Percentiles rank a stretch among this genome's conserved stretches.
These are phyloP conservation scores for Kodamaea sp. DNA, from an alignment of 1,139 yeast species.

Conservation along the genomic window DNA sequence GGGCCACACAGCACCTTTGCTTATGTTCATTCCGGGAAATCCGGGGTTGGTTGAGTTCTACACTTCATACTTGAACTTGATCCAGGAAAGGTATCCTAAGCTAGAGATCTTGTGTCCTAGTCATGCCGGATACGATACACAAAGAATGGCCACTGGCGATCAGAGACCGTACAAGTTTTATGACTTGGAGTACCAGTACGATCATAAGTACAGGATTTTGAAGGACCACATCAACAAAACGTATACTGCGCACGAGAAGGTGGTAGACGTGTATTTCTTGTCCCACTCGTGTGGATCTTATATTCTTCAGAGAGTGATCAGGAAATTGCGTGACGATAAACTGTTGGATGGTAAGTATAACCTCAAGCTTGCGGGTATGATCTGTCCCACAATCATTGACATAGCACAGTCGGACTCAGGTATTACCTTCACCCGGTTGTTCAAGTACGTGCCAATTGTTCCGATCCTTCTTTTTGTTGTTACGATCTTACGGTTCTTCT, in stretches of 20 bases:
- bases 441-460: constrained; percentile 35
- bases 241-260: constrained; percentile 10
- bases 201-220: constrained; percentile 47
- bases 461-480: constrained; percentile 24
- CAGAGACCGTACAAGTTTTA: constrained; percentile 21
- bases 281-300: constrained; percentile 69
- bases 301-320: constrained; percentile 52
- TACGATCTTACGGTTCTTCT: constrained; percentile 20
- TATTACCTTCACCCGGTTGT: constrained; percentile 29
- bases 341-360: constrained; percentile 19
- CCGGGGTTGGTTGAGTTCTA: constrained; percentile 68
- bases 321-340: constrained; percentile 22
- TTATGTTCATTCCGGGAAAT: constrained; percentile 67
- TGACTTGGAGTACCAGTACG: constrained; percentile 50
- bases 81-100: constrained; percentile 45
- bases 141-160: constrained; percentile 16
- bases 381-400: constrained; percentile 65
- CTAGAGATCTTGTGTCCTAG: constrained; percentile 55
- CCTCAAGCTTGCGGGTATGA: constrained; percentile 51
- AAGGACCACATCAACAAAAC: constrained; percentile 25
- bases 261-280: constrained; percentile 44
- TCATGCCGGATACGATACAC: constrained; percentile 53
- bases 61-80: constrained; percentile 45
- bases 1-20: constrained; percentile 7
- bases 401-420: constrained; percentile 58